A percentile compares a stretch with the other conserved stretches of the same genome.
These are phyloP conservation scores for Coffea eugenioides DNA, from an alignment of 257 asterid genomes.

Conservation along the genomic window DNA sequence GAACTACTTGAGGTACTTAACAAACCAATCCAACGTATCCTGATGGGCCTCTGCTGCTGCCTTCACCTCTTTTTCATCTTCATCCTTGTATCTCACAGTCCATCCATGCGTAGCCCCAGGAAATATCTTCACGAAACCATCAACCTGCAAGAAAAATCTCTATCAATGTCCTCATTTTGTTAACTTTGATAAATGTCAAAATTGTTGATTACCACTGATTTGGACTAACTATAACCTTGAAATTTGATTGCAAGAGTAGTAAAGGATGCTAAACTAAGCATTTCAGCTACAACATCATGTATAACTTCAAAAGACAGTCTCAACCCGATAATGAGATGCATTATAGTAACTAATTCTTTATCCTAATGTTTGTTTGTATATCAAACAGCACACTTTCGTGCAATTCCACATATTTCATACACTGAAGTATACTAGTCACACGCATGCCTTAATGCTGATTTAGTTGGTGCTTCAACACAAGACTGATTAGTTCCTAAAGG, in stretches of 20 bases:
- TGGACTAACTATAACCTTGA: not conserved
- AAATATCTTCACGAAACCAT: slow-evolving; percentile 56
- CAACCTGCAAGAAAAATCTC: slow-evolving; percentile 31
- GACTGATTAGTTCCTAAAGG: too few relatives aligned
- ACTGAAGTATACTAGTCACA: not conserved
- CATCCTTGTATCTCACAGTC: slow-evolving; percentile 55
- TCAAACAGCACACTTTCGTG: too few relatives aligned
- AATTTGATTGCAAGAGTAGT: not conserved
- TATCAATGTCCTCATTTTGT: not conserved
- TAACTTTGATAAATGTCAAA: not conserved
- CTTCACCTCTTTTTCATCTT: slow-evolving; percentile 44
- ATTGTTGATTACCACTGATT: not conserved
- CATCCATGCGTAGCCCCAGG: slow-evolving; percentile 59
- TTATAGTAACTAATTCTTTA: too few relatives aligned
- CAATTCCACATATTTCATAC: too few relatives aligned
- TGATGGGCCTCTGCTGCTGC: slow-evolving; percentile 53
- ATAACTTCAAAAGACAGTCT: too few relatives aligned
- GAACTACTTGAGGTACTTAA: slow-evolving; percentile 39
- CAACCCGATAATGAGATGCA: too few relatives aligned
- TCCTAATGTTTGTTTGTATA: too few relatives aligned
- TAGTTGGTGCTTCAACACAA: too few relatives aligned
- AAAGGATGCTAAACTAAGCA: not conserved
- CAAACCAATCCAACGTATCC: slow-evolving; percentile 49
- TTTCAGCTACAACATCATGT: not conserved
- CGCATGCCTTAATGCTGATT: not conserved